Evolutionary conservation across 139 green algal genomes (phyloP), one percentile per base, ranked within the genome.

Genomic region (Chlorella sp.): DNA sequence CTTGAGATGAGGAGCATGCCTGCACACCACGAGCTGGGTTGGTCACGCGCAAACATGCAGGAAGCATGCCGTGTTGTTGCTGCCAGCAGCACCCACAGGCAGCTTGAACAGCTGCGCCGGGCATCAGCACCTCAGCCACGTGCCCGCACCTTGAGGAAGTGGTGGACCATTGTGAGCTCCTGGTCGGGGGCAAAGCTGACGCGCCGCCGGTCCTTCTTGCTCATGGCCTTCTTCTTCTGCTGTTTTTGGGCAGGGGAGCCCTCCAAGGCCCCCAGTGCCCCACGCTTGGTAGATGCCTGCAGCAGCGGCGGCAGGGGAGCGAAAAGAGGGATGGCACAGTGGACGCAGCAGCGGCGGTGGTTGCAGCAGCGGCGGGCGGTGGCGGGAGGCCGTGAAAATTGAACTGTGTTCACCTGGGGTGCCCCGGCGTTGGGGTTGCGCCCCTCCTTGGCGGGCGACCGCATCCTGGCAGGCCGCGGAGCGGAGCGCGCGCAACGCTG

Each of bases 171-270:
- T 1, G 91, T 93, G 39, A 93, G 83, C 82, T 93, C 91, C 11
- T 82, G 81, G 88, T 91, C 88, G 32, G 91, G 91, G 22, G 91
- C 91, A 90, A 93, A 93, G 87, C 91, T 93, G 61, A 93, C 91
- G 37, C 91, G 71, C 15, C 88, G 83, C 24, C 86, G 89, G 42
- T 93, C 88, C 40, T 86, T 83, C 81, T 90, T 84, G 42, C 57
- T 83, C 22, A 36, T 57, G 40, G 34, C 37, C 85, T 89, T 81
- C 64, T 91, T 91, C n/a, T 77, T 64, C 40, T 83, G 78, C 81
- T 88, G 78, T 28, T 88, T 69, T 40, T 86, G 80, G 4, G 78
- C 79, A 21, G 68, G 86, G 19, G 90, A 92, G n/a, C 37, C 76
- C 39, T 82, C 78, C 32, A 68, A 4, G 28, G 66, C 77, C n/a